phyloP scores from a whole-genome alignment of 1,284 basidiomycete genomes.

The Vanrija sp. region DNA sequence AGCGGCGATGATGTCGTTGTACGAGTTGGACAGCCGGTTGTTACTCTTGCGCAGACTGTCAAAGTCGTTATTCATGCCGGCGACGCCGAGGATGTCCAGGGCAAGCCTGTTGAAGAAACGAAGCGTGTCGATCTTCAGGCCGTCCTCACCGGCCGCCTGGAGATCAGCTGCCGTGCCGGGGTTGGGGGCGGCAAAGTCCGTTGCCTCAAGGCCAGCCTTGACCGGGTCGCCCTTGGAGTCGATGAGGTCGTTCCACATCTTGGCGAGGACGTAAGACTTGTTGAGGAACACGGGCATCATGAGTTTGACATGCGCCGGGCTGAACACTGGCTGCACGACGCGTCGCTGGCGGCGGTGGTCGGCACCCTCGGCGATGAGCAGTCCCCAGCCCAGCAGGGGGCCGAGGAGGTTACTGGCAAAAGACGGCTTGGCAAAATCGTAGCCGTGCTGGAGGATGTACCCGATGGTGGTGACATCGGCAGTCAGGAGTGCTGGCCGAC shows the following conservation, averaged over 20 bases:
- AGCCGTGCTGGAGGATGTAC: slow-evolving; percentile 60
- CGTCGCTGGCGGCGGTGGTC: slow-evolving; percentile 56
- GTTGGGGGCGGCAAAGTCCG: slow-evolving; percentile 4
- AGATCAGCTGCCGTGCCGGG: slow-evolving; percentile 10
- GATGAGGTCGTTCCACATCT: slow-evolving; percentile 22
- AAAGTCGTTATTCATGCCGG: slow-evolving; percentile 66
- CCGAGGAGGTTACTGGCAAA: slow-evolving; percentile 58
- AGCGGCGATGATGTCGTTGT: slow-evolving; percentile 54
- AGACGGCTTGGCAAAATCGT: slow-evolving; percentile 64
- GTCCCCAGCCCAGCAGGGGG: slow-evolving; percentile 39
- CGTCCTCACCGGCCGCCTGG: neutral
- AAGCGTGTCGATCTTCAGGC: slow-evolving; percentile 56
- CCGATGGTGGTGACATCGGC: slow-evolving; percentile 60
- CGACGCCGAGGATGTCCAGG: slow-evolving; percentile 66
- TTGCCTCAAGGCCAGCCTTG: neutral
- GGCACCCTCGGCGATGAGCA: slow-evolving; percentile 50
- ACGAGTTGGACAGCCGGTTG: slow-evolving; percentile 57
- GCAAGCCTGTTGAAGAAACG: slow-evolving; percentile 62
- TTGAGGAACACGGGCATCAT: slow-evolving; percentile 62
- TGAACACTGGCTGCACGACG: slow-evolving; percentile 50
- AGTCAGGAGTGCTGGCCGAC: slow-evolving; percentile 55
- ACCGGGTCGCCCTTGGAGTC: neutral
- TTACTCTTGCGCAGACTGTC: slow-evolving; percentile 43
- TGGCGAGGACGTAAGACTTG: slow-evolving; percentile 58
- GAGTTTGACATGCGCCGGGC: slow-evolving; percentile 34